Conservation (phyloP, 495 filamentous ascomycete species). For the Penicillium samsonianum region DNA sequence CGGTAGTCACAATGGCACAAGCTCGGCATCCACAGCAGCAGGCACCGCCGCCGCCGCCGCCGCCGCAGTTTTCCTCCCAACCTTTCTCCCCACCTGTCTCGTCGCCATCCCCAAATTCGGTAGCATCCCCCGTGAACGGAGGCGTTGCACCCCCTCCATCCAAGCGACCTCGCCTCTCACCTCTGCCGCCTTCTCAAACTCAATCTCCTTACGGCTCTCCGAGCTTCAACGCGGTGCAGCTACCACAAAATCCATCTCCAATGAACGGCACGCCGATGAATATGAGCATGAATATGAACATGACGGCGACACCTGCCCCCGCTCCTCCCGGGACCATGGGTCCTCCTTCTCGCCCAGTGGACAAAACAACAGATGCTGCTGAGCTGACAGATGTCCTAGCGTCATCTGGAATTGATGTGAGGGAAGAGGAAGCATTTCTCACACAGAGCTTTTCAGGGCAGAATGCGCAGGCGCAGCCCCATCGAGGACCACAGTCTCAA, state of each 20-base stretch:
- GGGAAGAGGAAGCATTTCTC: slow-evolving; percentile 76
- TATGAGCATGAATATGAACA: slow-evolving; percentile 33
- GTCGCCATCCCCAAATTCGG: slow-evolving; percentile 49
- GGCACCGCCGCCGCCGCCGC: slow-evolving; percentile 33
- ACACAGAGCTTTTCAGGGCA: slow-evolving; percentile 59
- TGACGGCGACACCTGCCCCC: slow-evolving; percentile 34
- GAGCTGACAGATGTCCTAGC: slow-evolving; percentile 76
- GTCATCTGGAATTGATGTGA: slow-evolving; percentile 78
- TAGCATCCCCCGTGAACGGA: slow-evolving; percentile 43
- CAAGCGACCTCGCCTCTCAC: slow-evolving; percentile 69
- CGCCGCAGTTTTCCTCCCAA: slow-evolving; percentile 49
- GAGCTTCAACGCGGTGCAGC: slow-evolving; percentile 47
- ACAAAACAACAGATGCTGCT: slow-evolving; percentile 67
- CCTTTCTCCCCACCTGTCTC: slow-evolving; percentile 57
- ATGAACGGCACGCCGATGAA: slow-evolving; percentile 41
- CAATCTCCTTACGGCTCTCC: slow-evolving; percentile 39
- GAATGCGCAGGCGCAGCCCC: slow-evolving; percentile 42
- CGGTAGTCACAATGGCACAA: slow-evolving; percentile 61
- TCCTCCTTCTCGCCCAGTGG: slow-evolving; percentile 72
- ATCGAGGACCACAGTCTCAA: slow-evolving; percentile 44
- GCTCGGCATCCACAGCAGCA: slow-evolving; percentile 46
- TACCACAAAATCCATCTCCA: slow-evolving; percentile 36
- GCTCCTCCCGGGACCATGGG: slow-evolving; percentile 67
- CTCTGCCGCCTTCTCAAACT: slow-evolving; percentile 55
- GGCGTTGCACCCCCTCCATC: slow-evolving; percentile 52